Evolutionary conservation across 2,329 filamentous ascomycete species (phyloP), one percentile per base, ranked within the genome.

Genomic region (Colletotrichum camelliae): DNA sequence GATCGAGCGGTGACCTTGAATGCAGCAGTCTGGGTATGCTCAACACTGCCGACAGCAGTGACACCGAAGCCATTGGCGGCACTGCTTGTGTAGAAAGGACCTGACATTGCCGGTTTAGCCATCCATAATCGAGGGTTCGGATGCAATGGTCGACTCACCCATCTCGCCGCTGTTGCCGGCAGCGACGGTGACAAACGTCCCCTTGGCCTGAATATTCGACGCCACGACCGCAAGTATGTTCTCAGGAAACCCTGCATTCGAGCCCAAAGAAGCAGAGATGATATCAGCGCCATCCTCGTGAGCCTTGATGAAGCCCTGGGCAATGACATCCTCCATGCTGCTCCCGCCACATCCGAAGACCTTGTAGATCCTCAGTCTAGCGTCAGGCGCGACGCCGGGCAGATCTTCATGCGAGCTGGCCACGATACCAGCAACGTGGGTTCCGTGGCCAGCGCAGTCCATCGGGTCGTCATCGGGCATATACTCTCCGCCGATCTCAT

Each of bases 301-400:
- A 7, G 77, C 78, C 35, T 43, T 21, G 31, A 78, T 67, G 37
- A 79, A 77, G 4, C 70, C 78, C 31, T 71, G 66, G 3, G 61
- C 67, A 33, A 77, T 78, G 13, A 77, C 70, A 21, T 78, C 77
- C 18, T 75, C 67, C n/a, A 57, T 67, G 8, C 67, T 74, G 18
- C 70, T 58, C 2, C 70, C 75, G 3, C 78, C n/a, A 82, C 79
- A 10, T 72, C 82, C 16, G 83, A 85, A 83, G 15, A 85, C 83
- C 60, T 83, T 82, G 79, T 87, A 87, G 64, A 83, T 82, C 15
- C 84, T 85, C 6, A 88, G 78, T 9, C 82, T 84, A 5, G 84
- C 85, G 67, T 83, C 82, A 1, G 85, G 86, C 1, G 85, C 85
- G 24, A 84, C 86, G 43, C 86, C 86, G 39, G 82, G 82, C 72